These are phyloP conservation scores for Dactylellina cionopaga DNA, from an alignment of 2,329 filamentous ascomycete species.

Conservation along the genomic window DNA sequence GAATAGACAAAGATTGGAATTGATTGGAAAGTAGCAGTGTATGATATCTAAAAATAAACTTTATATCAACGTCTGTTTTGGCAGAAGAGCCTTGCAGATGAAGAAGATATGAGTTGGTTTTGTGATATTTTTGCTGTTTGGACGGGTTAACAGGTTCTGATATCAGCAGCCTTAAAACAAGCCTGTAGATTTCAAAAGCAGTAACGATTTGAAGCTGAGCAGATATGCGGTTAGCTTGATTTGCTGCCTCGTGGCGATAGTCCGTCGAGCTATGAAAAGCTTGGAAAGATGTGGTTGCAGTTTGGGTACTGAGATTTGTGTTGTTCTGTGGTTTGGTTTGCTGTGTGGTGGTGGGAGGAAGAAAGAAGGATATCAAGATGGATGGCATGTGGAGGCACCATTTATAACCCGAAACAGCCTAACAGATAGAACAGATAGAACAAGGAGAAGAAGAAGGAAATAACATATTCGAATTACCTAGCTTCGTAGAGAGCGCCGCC, in stretches of 20 bases:
- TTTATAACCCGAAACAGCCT: conserved; percentile 40
- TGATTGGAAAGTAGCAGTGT: conserved; percentile 49
- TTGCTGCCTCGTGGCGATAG: conserved; percentile 15
- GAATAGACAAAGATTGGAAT: conserved; percentile 36
- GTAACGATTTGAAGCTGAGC: conserved; percentile 13
- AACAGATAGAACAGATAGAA: not conserved
- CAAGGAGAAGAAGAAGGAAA: not conserved
- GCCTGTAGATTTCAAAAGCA: conserved; percentile 15
- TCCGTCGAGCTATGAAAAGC: conserved; percentile 39
- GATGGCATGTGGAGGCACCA: conserved; percentile 35
- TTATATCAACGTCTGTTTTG: conserved; percentile 51
- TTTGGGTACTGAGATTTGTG: conserved; percentile 47
- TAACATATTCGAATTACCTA: no score
- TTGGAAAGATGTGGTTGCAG: conserved; percentile 48
- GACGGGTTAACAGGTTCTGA: conserved; percentile 12
- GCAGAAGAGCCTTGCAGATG: conserved; percentile 45
- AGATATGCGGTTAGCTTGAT: conserved; percentile 14
- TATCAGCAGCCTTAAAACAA: conserved; percentile 8
- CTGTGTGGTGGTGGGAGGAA: conserved; percentile 41
- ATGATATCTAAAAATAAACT: conserved; percentile 53
- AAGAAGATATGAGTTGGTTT: conserved; percentile 54
- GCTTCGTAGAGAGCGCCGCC: conserved; percentile 20
- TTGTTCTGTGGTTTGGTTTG: conserved; percentile 52
- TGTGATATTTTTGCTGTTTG: conserved; percentile 50
- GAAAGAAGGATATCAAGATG: conserved; percentile 10